Conservation (phyloP, 192 early-diverging fungal genomes). For the Podila epigama region DNA sequence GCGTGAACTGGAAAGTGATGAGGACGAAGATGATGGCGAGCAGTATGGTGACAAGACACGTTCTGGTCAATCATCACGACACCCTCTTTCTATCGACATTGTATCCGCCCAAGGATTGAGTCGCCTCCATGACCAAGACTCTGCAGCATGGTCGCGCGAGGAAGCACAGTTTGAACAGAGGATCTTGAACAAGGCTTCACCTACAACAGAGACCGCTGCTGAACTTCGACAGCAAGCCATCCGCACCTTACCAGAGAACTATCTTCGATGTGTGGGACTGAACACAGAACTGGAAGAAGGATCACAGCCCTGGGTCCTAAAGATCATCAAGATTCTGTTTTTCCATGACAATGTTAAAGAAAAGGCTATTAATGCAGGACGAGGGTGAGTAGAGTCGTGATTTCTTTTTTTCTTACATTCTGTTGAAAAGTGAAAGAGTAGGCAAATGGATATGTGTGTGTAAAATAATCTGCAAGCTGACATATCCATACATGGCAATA, state of each 20-base stretch:
- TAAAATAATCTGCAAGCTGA: too few relatives aligned
- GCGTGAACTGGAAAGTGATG: background rate
- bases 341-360: slow-evolving; percentile 61
- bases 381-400: slow-evolving; percentile 4
- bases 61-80: background rate
- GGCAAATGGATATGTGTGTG: too few relatives aligned
- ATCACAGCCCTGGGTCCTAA: slow-evolving; percentile 59
- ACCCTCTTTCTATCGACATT: slow-evolving; percentile 24
- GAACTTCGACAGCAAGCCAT: slow-evolving; percentile 39
- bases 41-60: background rate
- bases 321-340: slow-evolving; percentile 66
- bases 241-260: slow-evolving; percentile 55
- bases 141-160: slow-evolving; percentile 23
- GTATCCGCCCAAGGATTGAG: slow-evolving; percentile 27
- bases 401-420: background rate
- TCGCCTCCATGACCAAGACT: slow-evolving; percentile 3
- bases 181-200: slow-evolving; percentile 10
- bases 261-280: slow-evolving; percentile 67
- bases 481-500: too few relatives aligned
- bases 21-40: slow-evolving; percentile 8
- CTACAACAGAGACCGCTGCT: slow-evolving; percentile 30
- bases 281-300: slow-evolving; percentile 61
- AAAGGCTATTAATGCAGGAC: slow-evolving; percentile 19
- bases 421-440: too few relatives aligned
- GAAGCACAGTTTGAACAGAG: slow-evolving; percentile 13